These are phyloP conservation scores for Aeschynomene evenia DNA, from an alignment of 306 rosid genomes.

Conservation along the genomic window DNA sequence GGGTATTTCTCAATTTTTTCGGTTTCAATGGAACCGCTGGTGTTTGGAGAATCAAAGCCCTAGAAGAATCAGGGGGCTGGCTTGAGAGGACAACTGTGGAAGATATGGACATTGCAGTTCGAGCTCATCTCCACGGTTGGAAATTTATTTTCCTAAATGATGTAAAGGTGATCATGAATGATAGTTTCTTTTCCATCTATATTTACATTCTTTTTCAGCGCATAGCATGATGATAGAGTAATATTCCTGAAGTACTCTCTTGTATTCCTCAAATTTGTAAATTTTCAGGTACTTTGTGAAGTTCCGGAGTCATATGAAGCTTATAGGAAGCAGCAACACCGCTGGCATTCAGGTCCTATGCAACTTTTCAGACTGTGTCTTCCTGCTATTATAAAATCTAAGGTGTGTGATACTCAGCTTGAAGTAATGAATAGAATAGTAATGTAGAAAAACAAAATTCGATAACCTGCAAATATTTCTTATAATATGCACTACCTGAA, in stretches of 20 bases:
- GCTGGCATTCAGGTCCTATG: constrained; percentile 99
- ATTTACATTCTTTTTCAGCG: constrained; percentile 22
- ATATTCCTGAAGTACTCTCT: background rate
- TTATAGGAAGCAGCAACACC: constrained; percentile 94
- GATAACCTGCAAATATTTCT: constrained; percentile 16
- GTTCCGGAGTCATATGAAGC: constrained; percentile 97
- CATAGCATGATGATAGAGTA: background rate
- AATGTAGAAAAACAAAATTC: constrained; percentile 9
- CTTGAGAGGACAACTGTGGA: constrained; percentile 93
- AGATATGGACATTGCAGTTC: constrained; percentile 96
- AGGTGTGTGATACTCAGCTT: constrained; percentile 49
- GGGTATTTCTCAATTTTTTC: constrained; percentile 80
- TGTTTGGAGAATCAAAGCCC: constrained; percentile 94
- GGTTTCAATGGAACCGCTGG: constrained; percentile 99
- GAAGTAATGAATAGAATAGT: constrained; percentile 19
- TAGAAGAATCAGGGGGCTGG: constrained; percentile 97
- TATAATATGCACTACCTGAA: constrained; percentile 8
- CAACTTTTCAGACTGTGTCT: constrained; percentile 88
- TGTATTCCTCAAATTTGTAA: constrained; percentile 9
- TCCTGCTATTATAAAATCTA: constrained; percentile 77
- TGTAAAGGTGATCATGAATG: constrained; percentile 68
- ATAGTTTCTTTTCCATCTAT: background rate
- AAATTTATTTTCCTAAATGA: constrained; percentile 87
- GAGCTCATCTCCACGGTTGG: constrained; percentile 98
- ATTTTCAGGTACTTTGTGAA: constrained; percentile 83